Evolutionary conservation across 257 asterid genomes (phyloP), one percentile per base, ranked within the genome.

Genomic region (Linaria vulgaris): DNA sequence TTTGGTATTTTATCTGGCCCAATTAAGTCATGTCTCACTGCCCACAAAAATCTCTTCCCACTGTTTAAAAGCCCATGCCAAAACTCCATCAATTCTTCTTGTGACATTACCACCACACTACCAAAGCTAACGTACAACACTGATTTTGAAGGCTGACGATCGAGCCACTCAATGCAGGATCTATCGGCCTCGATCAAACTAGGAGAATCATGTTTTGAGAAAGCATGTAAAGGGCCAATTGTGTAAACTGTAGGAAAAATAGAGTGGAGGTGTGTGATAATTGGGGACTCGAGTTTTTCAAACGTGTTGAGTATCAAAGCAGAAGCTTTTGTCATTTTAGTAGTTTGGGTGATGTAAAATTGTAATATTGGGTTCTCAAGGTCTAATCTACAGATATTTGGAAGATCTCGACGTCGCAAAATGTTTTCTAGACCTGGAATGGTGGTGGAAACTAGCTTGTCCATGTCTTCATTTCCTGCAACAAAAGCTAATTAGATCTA

Each of bases 91-190:
- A 70, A 15, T 13, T 79, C 64, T 1, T 60, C 69, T 6, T 24
- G 43, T 3, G 67, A 48, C 45, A 79, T 43, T 6, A 17, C 30
- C 49, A 57, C 61, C 1, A 76, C 39, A 25, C 72, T 79, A 46
- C 82, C 85, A 27, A 76, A 76, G 38, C 84, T 69, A 14, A 79
- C 79, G 22, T 79, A 79, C 11, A 79, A 4, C 2, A 79, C 85
- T 1, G 82, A 79, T 24, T 59, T 59, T 52, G 79, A 53, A 5
- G 23, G 73, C 59, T 72, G 77, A 20, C 75, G 63, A 54, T 79
- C 75, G 20, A 79, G 81, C 84, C 84, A 79, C 10, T 56, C 59
- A 56, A 72, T 51, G 53, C 79, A 66, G 0, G 80, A 67, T 14
- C 52, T 30, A 15, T 74, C 78, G n/a, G 39, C 52, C 50, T 64